Conservation (phyloP, 768 basidiomycete genomes). For the Collybiopsis confluens region DNA sequence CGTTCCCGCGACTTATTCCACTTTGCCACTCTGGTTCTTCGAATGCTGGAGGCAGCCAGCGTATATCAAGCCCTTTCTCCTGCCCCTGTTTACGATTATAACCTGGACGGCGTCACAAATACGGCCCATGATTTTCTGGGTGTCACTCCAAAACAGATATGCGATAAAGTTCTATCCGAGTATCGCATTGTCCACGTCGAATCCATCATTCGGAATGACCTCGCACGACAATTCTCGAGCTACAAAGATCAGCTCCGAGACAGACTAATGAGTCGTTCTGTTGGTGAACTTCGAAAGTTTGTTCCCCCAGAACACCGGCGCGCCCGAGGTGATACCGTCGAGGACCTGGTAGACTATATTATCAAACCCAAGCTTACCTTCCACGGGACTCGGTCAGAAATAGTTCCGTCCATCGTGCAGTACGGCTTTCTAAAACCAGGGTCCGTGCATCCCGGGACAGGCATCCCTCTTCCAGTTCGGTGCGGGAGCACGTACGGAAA, state of each 20-base stretch:
- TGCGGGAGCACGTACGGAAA: slow-evolving; percentile 9
- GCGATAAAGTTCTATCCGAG: slow-evolving; percentile 5
- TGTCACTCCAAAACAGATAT: slow-evolving; percentile 8
- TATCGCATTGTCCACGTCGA: slow-evolving; percentile 9
- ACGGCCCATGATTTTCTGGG: slow-evolving; percentile 7
- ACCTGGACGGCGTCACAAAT: slow-evolving; percentile 1
- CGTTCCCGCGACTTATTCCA: slow-evolving; percentile 1
- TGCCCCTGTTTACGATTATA: not conserved
- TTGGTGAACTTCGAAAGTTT: slow-evolving; percentile 1
- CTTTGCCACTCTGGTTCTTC: slow-evolving; percentile 7
- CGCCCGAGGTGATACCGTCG: not conserved
- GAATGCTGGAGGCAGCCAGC: slow-evolving; percentile 6
- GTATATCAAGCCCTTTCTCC: not conserved
- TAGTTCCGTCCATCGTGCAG: slow-evolving; percentile 9
- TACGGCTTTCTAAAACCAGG: slow-evolving; percentile 8
- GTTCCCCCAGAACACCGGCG: slow-evolving; percentile 1
- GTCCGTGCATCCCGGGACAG: slow-evolving; percentile 3
- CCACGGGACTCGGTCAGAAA: slow-evolving; percentile 2
- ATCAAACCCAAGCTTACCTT: slow-evolving; percentile 6
- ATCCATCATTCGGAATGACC: slow-evolving; percentile 8
- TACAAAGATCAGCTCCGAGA: not conserved
- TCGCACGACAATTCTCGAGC: not conserved
- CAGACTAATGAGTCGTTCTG: not conserved
- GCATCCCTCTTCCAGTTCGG: slow-evolving; percentile 5
- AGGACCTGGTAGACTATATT: slow-evolving; percentile 7